Percentiles rank a stretch among this genome's conserved stretches.
Conservation (phyloP, 1,284 basidiomycete genomes). For the Volvariella volvacea region DNA sequence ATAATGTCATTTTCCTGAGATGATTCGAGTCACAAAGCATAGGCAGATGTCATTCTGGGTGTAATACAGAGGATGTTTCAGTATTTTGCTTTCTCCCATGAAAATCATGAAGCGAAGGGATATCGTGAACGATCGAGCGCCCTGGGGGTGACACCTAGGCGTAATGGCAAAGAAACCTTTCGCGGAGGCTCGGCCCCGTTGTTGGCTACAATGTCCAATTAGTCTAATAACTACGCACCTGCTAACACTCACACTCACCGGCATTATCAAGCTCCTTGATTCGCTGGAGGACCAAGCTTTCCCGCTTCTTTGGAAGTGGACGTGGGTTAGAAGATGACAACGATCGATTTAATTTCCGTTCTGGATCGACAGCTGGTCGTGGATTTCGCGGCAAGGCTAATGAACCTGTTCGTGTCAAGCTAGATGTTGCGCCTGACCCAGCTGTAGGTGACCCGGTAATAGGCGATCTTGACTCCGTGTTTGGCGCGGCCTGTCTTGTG, state of each 20-base stretch:
- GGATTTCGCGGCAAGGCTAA: too few relatives aligned
- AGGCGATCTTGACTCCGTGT: background rate
- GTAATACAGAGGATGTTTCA: background rate
- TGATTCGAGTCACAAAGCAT: too few relatives aligned
- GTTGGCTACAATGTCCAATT: too few relatives aligned
- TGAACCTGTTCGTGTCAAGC: too few relatives aligned
- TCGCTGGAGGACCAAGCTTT: conserved; percentile 46
- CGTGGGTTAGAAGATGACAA: background rate
- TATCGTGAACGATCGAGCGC: conserved; percentile 32
- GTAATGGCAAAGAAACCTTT: conserved; percentile 36
- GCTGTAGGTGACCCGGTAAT: too few relatives aligned
- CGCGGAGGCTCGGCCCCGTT: too few relatives aligned
- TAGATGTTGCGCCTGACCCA: too few relatives aligned
- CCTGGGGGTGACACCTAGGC: conserved; percentile 24
- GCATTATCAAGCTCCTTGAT: conserved; percentile 22
- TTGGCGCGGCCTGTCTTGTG: background rate
- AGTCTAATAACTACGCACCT: too few relatives aligned
- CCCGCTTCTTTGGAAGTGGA: conserved; percentile 20
- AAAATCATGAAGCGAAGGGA: conserved; percentile 13
- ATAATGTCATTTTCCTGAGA: background rate
- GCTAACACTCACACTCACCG: too few relatives aligned
- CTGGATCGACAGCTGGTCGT: too few relatives aligned
- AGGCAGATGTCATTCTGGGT: too few relatives aligned
- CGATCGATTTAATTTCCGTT: background rate
- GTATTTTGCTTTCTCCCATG: background rate